A percentile compares a stretch with the other conserved stretches of the same genome.
phyloP scores from a whole-genome alignment of 2,329 filamentous ascomycete genomes.

The Alternaria gaisen region DNA sequence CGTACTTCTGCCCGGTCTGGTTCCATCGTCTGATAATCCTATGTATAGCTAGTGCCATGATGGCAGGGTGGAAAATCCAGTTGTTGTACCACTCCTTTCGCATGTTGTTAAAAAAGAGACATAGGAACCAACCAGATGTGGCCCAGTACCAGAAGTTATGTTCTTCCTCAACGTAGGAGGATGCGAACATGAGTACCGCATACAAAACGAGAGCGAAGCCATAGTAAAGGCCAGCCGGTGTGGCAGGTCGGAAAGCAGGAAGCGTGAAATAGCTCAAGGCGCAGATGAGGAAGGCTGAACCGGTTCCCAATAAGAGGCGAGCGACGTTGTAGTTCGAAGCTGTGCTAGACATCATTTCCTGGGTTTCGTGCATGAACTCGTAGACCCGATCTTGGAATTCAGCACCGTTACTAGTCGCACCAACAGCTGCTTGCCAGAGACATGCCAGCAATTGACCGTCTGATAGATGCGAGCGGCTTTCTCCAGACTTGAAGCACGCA shows the following conservation, averaged over 20 bases:
- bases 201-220: slow-evolving; percentile 61
- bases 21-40: slow-evolving; percentile 85
- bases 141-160: slow-evolving; percentile 99
- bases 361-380: slow-evolving; percentile 74
- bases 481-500: slow-evolving; percentile 19
- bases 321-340: slow-evolving; percentile 89
- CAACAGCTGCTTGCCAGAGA: slow-evolving; percentile 65
- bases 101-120: slow-evolving; percentile 55
- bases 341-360: slow-evolving; percentile 83
- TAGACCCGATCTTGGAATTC: slow-evolving; percentile 50
- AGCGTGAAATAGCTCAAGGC: slow-evolving; percentile 47
- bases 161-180: slow-evolving; percentile 97
- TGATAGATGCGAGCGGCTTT: slow-evolving; percentile 17
- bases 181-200: slow-evolving; percentile 93
- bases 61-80: slow-evolving; percentile 43
- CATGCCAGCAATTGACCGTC: slow-evolving; percentile 66
- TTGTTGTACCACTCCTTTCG: slow-evolving; percentile 39
- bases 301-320: slow-evolving; percentile 62
- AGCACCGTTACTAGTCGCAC: slow-evolving; percentile 16
- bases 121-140: slow-evolving; percentile 72
- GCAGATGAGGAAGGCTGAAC: slow-evolving; percentile 57
- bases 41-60: slow-evolving; percentile 67
- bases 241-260: slow-evolving; percentile 56
- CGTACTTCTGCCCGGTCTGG: slow-evolving; percentile 95
- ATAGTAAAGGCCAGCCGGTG: slow-evolving; percentile 57